Evolutionary conservation across 2,329 filamentous ascomycete species (phyloP).

Genomic region (Gyromitra esculenta): DNA sequence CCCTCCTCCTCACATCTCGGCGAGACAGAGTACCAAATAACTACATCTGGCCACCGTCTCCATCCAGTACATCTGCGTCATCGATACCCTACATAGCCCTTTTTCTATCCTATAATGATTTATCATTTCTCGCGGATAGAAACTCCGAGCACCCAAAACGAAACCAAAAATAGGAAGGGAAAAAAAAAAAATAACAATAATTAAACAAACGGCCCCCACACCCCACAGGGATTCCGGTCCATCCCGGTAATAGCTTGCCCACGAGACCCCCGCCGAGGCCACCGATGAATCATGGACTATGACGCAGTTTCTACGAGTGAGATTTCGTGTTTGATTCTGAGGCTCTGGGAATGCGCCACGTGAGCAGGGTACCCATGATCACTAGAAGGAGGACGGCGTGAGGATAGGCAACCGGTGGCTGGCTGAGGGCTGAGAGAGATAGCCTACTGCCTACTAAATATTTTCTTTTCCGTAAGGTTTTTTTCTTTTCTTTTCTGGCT

Average conservation of each 20-base stretch:
- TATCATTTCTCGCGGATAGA: not conserved
- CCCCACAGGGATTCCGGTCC: not conserved
- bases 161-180: conserved; percentile 7
- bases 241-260: conserved; percentile 12
- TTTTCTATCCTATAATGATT: conserved; percentile 9
- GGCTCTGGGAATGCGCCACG: conserved; percentile 20
- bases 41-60: not conserved
- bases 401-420: conserved; percentile 4
- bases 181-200: not conserved
- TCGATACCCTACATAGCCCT: conserved; percentile 16
- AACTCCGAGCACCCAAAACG: not conserved
- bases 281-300: conserved; percentile 39
- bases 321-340: conserved; percentile 30
- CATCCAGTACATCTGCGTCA: not conserved
- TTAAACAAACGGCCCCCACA: conserved; percentile 24
- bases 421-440: too few species aligned
- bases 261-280: conserved; percentile 28
- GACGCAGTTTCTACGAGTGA: conserved; percentile 38
- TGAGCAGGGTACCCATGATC: conserved; percentile 17
- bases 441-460: not conserved
- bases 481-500: not conserved
- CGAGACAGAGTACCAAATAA: not conserved
- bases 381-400: not conserved
- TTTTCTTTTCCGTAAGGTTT: not conserved
- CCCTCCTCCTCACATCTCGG: not conserved